Evolutionary conservation across 768 basidiomycete genomes (phyloP).

Genomic region (Cubamyces sp.): DNA sequence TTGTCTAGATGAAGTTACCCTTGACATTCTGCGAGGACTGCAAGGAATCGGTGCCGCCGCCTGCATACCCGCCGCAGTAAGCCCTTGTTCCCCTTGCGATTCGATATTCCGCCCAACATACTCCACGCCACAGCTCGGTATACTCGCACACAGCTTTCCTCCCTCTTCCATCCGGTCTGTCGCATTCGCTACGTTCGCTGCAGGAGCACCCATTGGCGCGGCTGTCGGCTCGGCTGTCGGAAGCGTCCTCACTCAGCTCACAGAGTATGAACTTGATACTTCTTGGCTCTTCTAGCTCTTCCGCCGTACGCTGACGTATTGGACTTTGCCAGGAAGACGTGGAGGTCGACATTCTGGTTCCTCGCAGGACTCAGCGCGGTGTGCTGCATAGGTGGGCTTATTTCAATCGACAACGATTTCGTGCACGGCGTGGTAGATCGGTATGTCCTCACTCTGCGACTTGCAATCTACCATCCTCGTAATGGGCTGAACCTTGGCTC

Average conservation of each 20-base stretch:
- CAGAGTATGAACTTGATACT: constrained; percentile 27
- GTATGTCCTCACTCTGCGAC: constrained; percentile 1
- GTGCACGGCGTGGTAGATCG: constrained; percentile 35
- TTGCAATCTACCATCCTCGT: no score
- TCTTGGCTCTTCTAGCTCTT: no score
- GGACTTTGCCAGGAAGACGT: constrained; percentile 41
- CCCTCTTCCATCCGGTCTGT: constrained; percentile 65
- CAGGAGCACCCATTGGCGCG: constrained; percentile 83
- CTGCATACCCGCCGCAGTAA: constrained; percentile 71
- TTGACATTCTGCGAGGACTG: constrained; percentile 75
- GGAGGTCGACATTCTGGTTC: constrained; percentile 72
- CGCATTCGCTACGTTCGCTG: constrained; percentile 84
- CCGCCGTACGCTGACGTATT: no score
- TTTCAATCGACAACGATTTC: constrained; percentile 66
- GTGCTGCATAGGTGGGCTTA: constrained; percentile 53
- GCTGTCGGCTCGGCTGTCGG: constrained; percentile 72
- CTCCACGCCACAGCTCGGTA: constrained; percentile 66
- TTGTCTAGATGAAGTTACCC: constrained; percentile 53
- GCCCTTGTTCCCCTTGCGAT: no score
- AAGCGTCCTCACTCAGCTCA: constrained; percentile 67
- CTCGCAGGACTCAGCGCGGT: constrained; percentile 58
- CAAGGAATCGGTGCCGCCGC: constrained; percentile 85
- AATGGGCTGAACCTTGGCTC: neutral
- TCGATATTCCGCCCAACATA: no score
- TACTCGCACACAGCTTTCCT: constrained; percentile 80